These are phyloP conservation scores for Candida sp. DNA, from an alignment of 1,139 yeast species.

Conservation along the genomic window DNA sequence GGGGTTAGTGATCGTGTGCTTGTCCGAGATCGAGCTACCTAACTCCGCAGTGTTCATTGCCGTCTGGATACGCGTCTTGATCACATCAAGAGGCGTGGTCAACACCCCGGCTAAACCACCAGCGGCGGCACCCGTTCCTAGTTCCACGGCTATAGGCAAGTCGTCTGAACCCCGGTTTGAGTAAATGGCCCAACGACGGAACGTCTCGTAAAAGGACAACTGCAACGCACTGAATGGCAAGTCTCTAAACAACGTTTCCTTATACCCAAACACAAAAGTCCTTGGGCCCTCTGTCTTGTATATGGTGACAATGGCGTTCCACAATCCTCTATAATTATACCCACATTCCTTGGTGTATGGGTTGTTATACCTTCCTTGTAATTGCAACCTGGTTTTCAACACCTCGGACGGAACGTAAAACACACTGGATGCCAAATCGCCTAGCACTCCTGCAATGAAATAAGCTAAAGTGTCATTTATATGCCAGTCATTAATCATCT, in stretches of 20 bases:
- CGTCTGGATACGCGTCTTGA: slow-evolving; percentile 93
- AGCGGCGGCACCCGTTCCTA: slow-evolving; percentile 92
- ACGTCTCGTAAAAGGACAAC: slow-evolving; percentile 92
- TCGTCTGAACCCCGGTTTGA: slow-evolving; percentile 42
- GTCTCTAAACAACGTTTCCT: slow-evolving; percentile 90
- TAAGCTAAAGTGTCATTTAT: slow-evolving; percentile 82
- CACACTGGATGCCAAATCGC: slow-evolving; percentile 90
- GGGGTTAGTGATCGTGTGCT: slow-evolving; percentile 10
- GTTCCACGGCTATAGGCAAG: slow-evolving; percentile 64
- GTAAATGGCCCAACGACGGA: slow-evolving; percentile 64
- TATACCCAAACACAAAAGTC: slow-evolving; percentile 88
- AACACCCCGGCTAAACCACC: slow-evolving; percentile 93
- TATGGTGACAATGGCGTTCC: slow-evolving; percentile 72
- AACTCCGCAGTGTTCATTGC: slow-evolving; percentile 26
- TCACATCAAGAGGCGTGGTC: slow-evolving; percentile 89
- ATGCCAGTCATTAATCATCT: slow-evolving; percentile 64
- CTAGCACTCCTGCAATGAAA: slow-evolving; percentile 84
- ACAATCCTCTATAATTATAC: slow-evolving; percentile 77
- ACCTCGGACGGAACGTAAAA: slow-evolving; percentile 98
- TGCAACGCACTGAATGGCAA: slow-evolving; percentile 96
- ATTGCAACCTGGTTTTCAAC: slow-evolving; percentile 88
- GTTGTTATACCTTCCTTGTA: slow-evolving; percentile 89
- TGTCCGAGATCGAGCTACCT: slow-evolving; percentile 12
- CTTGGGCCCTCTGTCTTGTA: slow-evolving; percentile 69
- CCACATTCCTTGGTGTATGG: slow-evolving; percentile 76